Evolutionary conservation across 2,329 filamentous ascomycete species (phyloP), one percentile per base, ranked within the genome.

Genomic region (Lecanoromycetidae sp.): DNA sequence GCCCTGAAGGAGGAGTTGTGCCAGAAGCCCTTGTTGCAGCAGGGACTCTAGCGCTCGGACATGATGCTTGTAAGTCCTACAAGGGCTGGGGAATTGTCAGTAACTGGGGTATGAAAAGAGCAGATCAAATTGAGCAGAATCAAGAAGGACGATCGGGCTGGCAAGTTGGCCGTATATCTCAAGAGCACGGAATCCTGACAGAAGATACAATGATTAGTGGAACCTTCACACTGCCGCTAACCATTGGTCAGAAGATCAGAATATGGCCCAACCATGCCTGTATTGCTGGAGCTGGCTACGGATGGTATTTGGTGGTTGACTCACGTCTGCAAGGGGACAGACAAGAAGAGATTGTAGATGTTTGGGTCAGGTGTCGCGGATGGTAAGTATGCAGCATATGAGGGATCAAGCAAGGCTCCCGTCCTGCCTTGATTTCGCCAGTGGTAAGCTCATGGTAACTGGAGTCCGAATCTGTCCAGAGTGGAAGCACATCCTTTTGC

Each of bases 261-360:
- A 66, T 90, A 6, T 88, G 81, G 78, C 84, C 84, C 0, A 90
- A 90, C 56, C 85, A 91, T 65, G 78, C 84, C 29, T 91, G 85
- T 60, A 81, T 90, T 55, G 76, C 84, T 1, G 80, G 82, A 0
- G 79, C 79, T 0, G 75, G 76, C 23, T 84, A 80, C 64, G 77
- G 74, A 1, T 85, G 77, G 71, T 91, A 87, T 64, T 66, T 87
- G 17, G 67, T 90, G 27, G 77, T 88, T 2, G 84, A 90, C 62
- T 77, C 76, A 23, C 68, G 72, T 39, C 52, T 54, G 42, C 64
- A 61, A 13, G 64, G 68, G 44, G 71, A 70, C 0, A 66, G 68
- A 19, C 71, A 76, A 54, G 71, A 80, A 50, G 71, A 76, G 56
- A 71, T 85, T 51, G 69, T 84, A n/a, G 85, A 90, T 68, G 74